Evolutionary conservation across 352 stramenopile species (phyloP).

Genomic region (Phytopythium montanum): DNA sequence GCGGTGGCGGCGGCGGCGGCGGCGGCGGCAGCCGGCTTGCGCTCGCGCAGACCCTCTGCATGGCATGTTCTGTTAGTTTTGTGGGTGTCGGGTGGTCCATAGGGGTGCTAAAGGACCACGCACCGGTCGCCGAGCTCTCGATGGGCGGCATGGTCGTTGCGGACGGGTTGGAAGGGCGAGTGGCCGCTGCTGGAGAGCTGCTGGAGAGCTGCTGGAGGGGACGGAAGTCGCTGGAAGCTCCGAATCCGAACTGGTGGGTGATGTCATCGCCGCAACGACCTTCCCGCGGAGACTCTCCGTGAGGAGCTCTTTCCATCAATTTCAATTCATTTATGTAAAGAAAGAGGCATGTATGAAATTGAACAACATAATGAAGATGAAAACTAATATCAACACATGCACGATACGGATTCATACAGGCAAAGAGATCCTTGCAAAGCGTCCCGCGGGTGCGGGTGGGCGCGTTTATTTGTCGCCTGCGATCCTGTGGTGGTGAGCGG

Average conservation of each 20-base stretch:
- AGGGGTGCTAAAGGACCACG: not conserved
- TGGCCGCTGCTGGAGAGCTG: conserved; percentile 2
- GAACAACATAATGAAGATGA: not conserved
- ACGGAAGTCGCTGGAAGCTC: not conserved
- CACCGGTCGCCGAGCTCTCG: conserved; percentile 24
- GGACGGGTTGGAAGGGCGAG: not conserved
- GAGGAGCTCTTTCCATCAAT: not conserved
- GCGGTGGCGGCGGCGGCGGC: conserved; percentile 8
- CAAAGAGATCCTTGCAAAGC: not conserved
- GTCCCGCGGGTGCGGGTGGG: not conserved
- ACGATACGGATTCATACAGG: not conserved
- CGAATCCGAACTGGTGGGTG: conserved; percentile 27
- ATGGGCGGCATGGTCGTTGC: conserved; percentile 28
- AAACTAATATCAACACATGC: not conserved
- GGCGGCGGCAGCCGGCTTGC: conserved; percentile 29
- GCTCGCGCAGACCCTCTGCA: conserved; percentile 50
- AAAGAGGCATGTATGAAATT: not conserved
- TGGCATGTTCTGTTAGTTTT: not conserved
- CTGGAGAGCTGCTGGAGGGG: not conserved
- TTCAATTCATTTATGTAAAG: not conserved
- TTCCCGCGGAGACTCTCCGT: not conserved
- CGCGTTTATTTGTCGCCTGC: conserved; percentile 4
- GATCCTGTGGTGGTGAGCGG: conserved; percentile 7
- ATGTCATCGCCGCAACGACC: conserved; percentile 19
- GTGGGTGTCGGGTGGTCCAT: not conserved